phyloP scores from a whole-genome alignment of 83 land plant species.

The Diphasiastrum complanatum region DNA sequence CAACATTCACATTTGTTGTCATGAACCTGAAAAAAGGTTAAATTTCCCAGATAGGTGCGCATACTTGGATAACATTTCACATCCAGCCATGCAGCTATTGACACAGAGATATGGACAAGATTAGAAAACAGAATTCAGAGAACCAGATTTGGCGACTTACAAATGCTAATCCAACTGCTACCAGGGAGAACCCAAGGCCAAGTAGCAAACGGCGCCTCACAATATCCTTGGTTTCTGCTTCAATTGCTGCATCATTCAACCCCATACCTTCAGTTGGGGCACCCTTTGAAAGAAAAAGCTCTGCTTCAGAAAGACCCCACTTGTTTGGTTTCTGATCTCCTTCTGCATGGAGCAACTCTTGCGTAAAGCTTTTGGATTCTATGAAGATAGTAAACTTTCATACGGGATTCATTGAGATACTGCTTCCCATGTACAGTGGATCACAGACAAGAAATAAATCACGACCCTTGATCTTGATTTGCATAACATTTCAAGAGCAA shows the following conservation, averaged over 20 bases:
- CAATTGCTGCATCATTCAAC: conserved; percentile 24
- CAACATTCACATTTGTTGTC: too few relatives aligned
- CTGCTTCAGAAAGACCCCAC: conserved; percentile 52
- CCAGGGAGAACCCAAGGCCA: conserved; percentile 35
- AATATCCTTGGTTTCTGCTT: conserved; percentile 25
- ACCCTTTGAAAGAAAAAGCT: conserved; percentile 42
- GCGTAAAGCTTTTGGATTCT: too few relatives aligned
- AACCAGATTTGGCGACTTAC: conserved; percentile 21
- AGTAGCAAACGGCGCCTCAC: conserved; percentile 33
- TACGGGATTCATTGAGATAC: too few relatives aligned
- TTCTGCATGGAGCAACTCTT: too few relatives aligned
- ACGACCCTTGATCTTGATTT: too few relatives aligned
- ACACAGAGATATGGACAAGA: not conserved
- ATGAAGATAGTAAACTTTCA: too few relatives aligned
- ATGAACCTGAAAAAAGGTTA: too few relatives aligned
- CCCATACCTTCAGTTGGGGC: conserved; percentile 38
- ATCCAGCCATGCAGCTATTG: not conserved
- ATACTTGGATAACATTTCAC: not conserved
- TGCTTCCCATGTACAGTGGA: too few relatives aligned
- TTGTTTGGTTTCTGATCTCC: conserved; percentile 26
- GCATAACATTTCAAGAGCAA: too few relatives aligned
- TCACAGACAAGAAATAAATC: too few relatives aligned
- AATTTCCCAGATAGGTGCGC: too few relatives aligned
- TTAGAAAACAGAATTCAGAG: conserved; percentile 1
- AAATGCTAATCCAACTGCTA: conserved; percentile 35